phyloP scores from a whole-genome alignment of 2,329 filamentous ascomycete species.

The Trichoderma sp. region DNA sequence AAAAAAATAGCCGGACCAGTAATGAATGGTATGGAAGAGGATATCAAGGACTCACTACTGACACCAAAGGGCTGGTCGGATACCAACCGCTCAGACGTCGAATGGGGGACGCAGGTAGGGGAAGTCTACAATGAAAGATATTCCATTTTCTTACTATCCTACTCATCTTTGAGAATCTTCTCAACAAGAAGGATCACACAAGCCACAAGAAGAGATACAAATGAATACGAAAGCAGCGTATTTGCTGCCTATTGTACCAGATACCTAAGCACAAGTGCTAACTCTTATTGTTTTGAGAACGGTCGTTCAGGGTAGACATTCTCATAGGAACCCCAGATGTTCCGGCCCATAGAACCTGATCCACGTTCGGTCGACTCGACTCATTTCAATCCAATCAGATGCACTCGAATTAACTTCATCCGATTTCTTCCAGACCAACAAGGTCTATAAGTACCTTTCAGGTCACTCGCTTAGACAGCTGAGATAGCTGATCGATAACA shows the following conservation, averaged over 20 bases:
- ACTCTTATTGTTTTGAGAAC: no score
- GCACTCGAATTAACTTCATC: no score
- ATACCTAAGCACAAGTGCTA: no score
- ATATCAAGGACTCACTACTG: not conserved
- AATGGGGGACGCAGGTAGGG: not conserved
- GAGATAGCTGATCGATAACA: no score
- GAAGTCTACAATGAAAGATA: not conserved
- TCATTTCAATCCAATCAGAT: no score
- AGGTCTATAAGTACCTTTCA: no score
- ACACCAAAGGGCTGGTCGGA: not conserved
- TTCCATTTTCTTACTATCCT: not conserved
- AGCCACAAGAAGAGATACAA: not conserved
- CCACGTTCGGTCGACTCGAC: no score
- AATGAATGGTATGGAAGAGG: not conserved
- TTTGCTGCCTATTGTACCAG: not conserved
- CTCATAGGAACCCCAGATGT: no score
- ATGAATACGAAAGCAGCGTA: not conserved
- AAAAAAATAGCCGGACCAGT: not conserved
- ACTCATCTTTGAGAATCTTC: not conserved
- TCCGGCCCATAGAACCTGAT: no score
- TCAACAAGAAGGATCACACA: not conserved
- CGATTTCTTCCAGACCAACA: no score
- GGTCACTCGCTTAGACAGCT: no score
- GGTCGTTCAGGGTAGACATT: no score
- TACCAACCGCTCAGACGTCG: not conserved